Evolutionary conservation across 441 rosid species (phyloP).

Genomic region (Metrosideros polymorpha): DNA sequence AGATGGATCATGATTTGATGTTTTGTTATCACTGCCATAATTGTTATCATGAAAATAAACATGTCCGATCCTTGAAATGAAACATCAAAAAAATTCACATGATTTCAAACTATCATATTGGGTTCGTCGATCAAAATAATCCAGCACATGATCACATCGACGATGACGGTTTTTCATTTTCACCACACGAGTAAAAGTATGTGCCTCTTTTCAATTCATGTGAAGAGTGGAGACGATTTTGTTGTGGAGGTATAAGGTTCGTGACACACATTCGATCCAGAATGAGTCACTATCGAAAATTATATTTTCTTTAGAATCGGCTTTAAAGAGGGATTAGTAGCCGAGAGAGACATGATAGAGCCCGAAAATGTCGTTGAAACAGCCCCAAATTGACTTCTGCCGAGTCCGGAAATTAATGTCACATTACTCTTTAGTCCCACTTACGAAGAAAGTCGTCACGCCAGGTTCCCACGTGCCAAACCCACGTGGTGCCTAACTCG

Average conservation of each 20-base stretch:
- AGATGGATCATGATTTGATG: not conserved
- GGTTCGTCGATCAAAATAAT: not conserved
- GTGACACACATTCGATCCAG: too few relatives aligned
- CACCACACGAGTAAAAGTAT: fast-evolving
- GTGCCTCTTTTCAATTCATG: not conserved
- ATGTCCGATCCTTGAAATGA: fast-evolving
- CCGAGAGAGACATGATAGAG: not conserved
- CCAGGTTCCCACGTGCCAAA: not conserved
- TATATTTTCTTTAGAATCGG: too few relatives aligned
- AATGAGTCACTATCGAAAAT: too few relatives aligned
- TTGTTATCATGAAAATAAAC: fast-evolving
- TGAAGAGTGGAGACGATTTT: not conserved
- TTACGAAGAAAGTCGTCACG: not conserved
- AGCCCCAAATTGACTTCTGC: not conserved
- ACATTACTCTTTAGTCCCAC: not conserved
- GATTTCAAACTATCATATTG: not conserved
- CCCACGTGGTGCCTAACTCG: not conserved
- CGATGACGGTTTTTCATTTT: not conserved
- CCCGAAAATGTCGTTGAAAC: not conserved
- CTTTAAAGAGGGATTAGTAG: not conserved
- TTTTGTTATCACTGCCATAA: fast-evolving
- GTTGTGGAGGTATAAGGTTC: not conserved
- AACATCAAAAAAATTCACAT: not conserved
- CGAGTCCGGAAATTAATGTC: not conserved
- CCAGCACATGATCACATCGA: fast-evolving